Evolutionary conservation across 192 early-diverging fungal genomes (phyloP), one percentile per base, ranked within the genome.

Genomic region (Backusella luteola): DNA sequence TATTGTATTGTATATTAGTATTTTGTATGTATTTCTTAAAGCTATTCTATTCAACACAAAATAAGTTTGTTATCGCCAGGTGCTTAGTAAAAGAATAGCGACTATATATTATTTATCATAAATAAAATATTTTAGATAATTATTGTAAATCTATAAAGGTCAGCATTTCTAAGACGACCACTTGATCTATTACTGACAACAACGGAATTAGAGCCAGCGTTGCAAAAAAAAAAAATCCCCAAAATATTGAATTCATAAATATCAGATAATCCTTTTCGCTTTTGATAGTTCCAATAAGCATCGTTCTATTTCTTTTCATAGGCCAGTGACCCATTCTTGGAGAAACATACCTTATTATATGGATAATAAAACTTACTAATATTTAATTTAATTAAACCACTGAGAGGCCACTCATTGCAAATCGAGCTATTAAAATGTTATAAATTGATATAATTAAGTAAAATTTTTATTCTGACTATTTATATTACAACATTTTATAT

Each of bases 1-100:
- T 59, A 19, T 49, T 59, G 53, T 59, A 19, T 49, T 59, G 53
- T 59, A 59, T 59, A 59, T 59, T 59, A 59, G 53, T 26, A 59
- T 26, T 56, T 17, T 59, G 53, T 59, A 59, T 59, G 53, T 59
- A 59, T 59, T 11, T 59, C 53, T 26, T 49, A 59, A 59, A 59
- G 53, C 26, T 59, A 59, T 59, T 59, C 53, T 59, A 23, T 59
- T 26, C 23, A 59, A 23, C 53, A 59, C 53, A 59, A 59, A 59
- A 11, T 17, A 59, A 59, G 53, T 21, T 26, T 59, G 23, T 59
- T 59, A 59, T 23, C 8, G 53, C 23, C 53, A 23, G 53, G 53
- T 23, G 53, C 53, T 11, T 49, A 49, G 23, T 26, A 23, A 59
- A 59, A 59, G 53, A 59, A 59, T 59, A 59, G 23, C 53, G 11